These are phyloP conservation scores for Omphalotus guepiniiformis DNA, from an alignment of 768 basidiomycete species.

Conservation along the genomic window DNA sequence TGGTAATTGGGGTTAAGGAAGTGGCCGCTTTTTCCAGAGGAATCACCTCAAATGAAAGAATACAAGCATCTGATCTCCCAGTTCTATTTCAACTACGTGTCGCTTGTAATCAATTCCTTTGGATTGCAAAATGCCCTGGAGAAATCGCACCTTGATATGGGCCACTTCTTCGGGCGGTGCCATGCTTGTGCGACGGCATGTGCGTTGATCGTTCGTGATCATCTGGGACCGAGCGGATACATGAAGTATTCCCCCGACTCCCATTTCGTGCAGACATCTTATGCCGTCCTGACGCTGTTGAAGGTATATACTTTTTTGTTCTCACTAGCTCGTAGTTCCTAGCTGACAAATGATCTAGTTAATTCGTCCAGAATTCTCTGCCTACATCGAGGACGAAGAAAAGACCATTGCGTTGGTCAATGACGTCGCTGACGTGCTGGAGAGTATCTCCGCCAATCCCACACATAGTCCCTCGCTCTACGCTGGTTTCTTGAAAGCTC, in stretches of 20 bases:
- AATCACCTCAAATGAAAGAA: constrained; percentile 21
- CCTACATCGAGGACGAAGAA: constrained; percentile 70
- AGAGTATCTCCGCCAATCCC: constrained; percentile 70
- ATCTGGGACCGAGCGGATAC: constrained; percentile 71
- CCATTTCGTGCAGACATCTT: constrained; percentile 87
- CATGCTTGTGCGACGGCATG: constrained; percentile 69
- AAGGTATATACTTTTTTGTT: constrained; percentile 52
- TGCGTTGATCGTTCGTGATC: constrained; percentile 70
- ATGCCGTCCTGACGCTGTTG: constrained; percentile 87
- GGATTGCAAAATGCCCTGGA: constrained; percentile 96
- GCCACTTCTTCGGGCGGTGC: constrained; percentile 80
- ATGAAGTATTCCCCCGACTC: constrained; percentile 87
- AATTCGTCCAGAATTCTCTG: constrained; percentile 78
- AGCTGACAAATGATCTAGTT: constrained; percentile 41
- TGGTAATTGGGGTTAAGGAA: not conserved
- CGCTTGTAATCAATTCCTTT: constrained; percentile 91
- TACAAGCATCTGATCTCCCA: constrained; percentile 52
- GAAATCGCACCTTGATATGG: constrained; percentile 63
- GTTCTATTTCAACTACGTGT: constrained; percentile 83
- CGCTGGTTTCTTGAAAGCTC: constrained; percentile 73
- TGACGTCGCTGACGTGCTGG: constrained; percentile 79
- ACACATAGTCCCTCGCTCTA: constrained; percentile 91
- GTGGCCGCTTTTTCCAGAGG: constrained; percentile 18
- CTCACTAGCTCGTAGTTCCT: not conserved
- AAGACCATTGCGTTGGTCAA: constrained; percentile 66